Evolutionary conservation across 2,329 filamentous ascomycete genomes (phyloP).

Genomic region (Diplodia mutila): DNA sequence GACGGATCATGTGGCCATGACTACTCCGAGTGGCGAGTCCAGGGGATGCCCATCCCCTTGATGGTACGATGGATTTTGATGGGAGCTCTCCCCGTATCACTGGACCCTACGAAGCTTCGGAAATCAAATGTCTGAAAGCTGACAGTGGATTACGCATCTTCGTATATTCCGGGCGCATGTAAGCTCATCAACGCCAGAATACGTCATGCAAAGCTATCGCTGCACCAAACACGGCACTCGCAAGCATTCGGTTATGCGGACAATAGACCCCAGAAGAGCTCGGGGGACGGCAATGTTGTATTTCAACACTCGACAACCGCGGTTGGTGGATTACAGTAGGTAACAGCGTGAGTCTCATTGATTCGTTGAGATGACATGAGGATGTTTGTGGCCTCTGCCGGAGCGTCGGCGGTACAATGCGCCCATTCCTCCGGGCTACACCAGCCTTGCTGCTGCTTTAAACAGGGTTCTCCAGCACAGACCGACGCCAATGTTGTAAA

Average conservation of each 20-base stretch:
- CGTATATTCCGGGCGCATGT: background rate
- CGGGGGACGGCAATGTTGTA: background rate
- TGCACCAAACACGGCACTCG: background rate
- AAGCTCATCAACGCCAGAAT: background rate
- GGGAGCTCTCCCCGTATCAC: background rate
- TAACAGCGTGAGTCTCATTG: background rate
- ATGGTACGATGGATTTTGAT: background rate
- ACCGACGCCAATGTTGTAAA: constrained; percentile 36
- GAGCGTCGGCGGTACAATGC: background rate
- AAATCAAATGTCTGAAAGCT: too few species aligned
- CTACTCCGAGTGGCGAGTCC: background rate
- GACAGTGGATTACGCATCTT: background rate
- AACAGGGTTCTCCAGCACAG: constrained; percentile 38
- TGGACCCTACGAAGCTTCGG: background rate
- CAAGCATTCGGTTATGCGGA: background rate
- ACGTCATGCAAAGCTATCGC: background rate
- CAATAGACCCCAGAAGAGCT: background rate
- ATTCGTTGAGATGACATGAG: background rate
- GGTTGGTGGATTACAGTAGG: background rate
- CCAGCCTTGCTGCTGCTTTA: constrained; percentile 36
- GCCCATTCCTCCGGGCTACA: background rate
- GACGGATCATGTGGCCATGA: background rate
- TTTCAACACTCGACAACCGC: background rate
- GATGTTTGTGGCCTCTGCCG: background rate
- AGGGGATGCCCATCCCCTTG: background rate